These are phyloP conservation scores for Tricharina praecox DNA, from an alignment of 495 filamentous ascomycete species.

Conservation along the genomic window DNA sequence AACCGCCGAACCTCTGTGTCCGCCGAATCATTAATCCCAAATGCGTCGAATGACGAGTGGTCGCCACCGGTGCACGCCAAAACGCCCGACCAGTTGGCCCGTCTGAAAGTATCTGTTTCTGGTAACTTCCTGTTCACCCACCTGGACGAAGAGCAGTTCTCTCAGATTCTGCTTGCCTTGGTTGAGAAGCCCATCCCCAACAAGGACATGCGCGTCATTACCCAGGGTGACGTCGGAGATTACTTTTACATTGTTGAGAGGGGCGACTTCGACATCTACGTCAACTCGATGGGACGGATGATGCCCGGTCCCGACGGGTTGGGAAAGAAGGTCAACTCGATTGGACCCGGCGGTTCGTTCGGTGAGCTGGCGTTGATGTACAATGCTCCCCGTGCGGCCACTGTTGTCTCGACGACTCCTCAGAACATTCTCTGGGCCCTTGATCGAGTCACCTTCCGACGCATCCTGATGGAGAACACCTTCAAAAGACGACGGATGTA, in stretches of 20 bases:
- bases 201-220: slow-evolving; percentile 74
- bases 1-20: slow-evolving; percentile 89
- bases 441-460: slow-evolving; percentile 90
- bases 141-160: slow-evolving; percentile 78
- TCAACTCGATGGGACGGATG: slow-evolving; percentile 62
- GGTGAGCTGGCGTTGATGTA: slow-evolving; percentile 97
- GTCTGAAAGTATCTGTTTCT: slow-evolving; percentile 66
- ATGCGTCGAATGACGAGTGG: slow-evolving; percentile 74
- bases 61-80: slow-evolving; percentile 70
- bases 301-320: slow-evolving; percentile 71
- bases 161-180: slow-evolving; percentile 73
- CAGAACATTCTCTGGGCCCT: slow-evolving; percentile 79
- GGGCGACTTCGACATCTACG: slow-evolving; percentile 78
- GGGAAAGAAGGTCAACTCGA: slow-evolving; percentile 65
- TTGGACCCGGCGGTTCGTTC: slow-evolving; percentile 84
- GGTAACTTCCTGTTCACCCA: slow-evolving; percentile 89
- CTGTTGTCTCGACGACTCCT: slow-evolving; percentile 67
- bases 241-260: slow-evolving; percentile 96
- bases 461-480: slow-evolving; percentile 94
- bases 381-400: slow-evolving; percentile 92
- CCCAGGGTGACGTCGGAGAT: slow-evolving; percentile 87
- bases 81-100: slow-evolving; percentile 56
- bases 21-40: slow-evolving; percentile 85
- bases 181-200: slow-evolving; percentile 90
- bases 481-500: slow-evolving; percentile 94